phyloP scores from a whole-genome alignment of 192 early-diverging fungal genomes.

The Coemansia erecta region DNA sequence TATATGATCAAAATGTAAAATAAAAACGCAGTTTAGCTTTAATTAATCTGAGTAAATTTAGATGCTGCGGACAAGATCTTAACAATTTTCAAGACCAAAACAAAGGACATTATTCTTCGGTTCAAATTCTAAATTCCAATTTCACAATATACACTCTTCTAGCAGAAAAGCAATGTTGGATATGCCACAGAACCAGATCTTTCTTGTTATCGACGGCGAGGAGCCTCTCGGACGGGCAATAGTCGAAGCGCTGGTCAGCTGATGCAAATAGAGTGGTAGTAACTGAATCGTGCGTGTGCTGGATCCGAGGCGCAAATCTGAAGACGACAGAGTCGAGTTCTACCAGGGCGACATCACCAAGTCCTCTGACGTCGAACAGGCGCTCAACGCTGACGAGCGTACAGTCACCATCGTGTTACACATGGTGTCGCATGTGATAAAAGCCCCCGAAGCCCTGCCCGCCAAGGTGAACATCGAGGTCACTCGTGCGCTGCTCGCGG shows the following conservation, averaged over 20 bases:
- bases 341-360: constrained; percentile 64
- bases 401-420: constrained; percentile 79
- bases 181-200: constrained; percentile 32
- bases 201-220: constrained; percentile 81
- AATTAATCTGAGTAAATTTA: no score
- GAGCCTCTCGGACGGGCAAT: constrained; percentile 84
- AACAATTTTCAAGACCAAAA: no score
- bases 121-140: constrained; percentile 4
- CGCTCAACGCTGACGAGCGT: constrained; percentile 42
- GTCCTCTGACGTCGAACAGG: constrained; percentile 52
- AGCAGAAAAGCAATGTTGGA: background rate
- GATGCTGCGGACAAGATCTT: no score
- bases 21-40: no score
- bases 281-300: constrained; percentile 72
- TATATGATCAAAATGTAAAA: no score
- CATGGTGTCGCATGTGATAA: constrained; percentile 84
- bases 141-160: no score
- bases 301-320: constrained; percentile 64
- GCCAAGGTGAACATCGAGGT: constrained; percentile 83
- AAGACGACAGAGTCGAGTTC: constrained; percentile 47
- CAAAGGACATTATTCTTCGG: background rate
- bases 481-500: constrained; percentile 77
- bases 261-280: constrained; percentile 22
- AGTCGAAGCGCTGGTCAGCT: constrained; percentile 67
- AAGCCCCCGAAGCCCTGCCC: constrained; percentile 66